A percentile compares a stretch with the other conserved stretches of the same genome.
Conservation (phyloP, 768 basidiomycete species). For the Mycena epipterygia region DNA sequence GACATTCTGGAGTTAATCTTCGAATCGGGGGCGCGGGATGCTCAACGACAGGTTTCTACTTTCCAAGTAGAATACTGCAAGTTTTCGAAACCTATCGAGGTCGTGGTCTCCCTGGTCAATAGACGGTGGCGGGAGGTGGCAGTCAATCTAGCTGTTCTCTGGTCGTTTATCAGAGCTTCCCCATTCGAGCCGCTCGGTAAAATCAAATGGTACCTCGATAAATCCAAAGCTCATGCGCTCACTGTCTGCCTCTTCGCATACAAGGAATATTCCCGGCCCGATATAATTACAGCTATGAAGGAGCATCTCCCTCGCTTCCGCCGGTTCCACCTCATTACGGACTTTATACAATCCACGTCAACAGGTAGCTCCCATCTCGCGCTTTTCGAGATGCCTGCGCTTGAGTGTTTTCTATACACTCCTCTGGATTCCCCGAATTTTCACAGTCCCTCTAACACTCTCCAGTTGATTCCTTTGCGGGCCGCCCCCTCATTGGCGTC, state of each 20-base stretch:
- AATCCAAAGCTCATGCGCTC: conserved; percentile 29
- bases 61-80: no score
- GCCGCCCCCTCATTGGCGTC: conserved; percentile 19
- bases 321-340: conserved; percentile 29
- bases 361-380: conserved; percentile 23
- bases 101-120: conserved; percentile 30
- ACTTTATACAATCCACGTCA: conserved; percentile 24
- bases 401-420: conserved; percentile 31
- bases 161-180: conserved; percentile 29
- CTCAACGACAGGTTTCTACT: conserved; percentile 3
- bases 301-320: conserved; percentile 29
- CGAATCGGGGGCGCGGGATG: conserved; percentile 25
- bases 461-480: conserved; percentile 23
- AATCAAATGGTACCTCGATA: conserved; percentile 23
- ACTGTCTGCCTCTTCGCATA: conserved; percentile 29
- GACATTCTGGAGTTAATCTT: conserved; percentile 34
- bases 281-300: conserved; percentile 19
- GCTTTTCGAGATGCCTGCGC: conserved; percentile 30
- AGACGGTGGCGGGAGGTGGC: conserved; percentile 30
- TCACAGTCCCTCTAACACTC: not conserved
- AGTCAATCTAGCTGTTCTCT: conserved; percentile 29
- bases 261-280: conserved; percentile 21
- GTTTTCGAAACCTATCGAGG: conserved; percentile 27
- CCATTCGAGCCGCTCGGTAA: conserved; percentile 28
- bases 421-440: conserved; percentile 27